Conservation (phyloP, 257 asterid genomes). For the Solanum phureja region DNA sequence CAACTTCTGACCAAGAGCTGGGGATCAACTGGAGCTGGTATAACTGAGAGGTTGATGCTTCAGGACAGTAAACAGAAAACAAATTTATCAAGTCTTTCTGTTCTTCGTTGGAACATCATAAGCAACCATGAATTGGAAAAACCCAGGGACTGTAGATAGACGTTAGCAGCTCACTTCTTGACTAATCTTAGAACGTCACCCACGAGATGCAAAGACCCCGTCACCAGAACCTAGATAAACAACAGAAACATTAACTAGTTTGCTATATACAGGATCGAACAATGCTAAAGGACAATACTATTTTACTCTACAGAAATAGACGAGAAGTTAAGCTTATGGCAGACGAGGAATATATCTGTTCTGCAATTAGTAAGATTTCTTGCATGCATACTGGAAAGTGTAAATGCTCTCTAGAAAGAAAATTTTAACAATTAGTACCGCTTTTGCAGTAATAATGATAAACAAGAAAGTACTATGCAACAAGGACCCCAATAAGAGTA, state of each 20-base stretch:
- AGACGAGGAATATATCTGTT: neutral
- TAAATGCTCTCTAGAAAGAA: neutral
- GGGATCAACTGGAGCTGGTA: neutral
- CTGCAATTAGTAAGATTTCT: neutral
- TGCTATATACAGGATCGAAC: neutral
- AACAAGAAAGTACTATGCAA: neutral
- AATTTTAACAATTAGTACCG: neutral
- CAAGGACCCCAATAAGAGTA: neutral
- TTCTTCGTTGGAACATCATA: neutral
- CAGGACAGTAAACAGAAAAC: neutral
- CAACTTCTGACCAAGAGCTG: neutral
- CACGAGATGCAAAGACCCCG: conserved; percentile 86
- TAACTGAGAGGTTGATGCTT: neutral
- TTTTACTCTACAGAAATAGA: neutral
- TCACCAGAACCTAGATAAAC: conserved; percentile 65
- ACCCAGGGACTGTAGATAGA: neutral
- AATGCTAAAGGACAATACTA: neutral
- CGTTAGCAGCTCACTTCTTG: conserved; percentile 40
- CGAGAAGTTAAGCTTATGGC: neutral
- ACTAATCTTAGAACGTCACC: conserved; percentile 72
- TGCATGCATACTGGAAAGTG: neutral
- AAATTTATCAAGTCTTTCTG: neutral
- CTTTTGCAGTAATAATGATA: neutral
- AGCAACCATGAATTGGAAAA: neutral
- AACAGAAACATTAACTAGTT: neutral